Base-by-base conservation (phyloP, 179 eudicot species). In the Vitellaria paradoxa region DNA sequence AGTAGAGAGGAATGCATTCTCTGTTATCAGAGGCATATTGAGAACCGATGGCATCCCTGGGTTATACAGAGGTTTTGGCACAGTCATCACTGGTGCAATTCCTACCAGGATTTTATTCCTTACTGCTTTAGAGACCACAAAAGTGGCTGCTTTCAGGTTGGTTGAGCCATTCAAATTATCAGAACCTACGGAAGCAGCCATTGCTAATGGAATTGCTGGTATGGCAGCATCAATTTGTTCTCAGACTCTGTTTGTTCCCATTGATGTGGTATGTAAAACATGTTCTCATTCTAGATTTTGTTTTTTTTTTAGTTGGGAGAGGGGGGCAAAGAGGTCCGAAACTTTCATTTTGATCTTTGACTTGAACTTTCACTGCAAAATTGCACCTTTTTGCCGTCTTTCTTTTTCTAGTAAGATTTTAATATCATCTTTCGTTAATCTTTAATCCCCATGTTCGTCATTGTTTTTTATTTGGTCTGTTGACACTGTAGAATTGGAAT, bases 31-130 rank as follows among this genome's bases (percentile, higher is more conserved):
- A 86, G 84, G 90, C 86, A 84, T 96, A 73, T 74, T 96, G 81
- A 92, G 81, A 88, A 82, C 89, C 26, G 98, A 96, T 83, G 99
- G 99, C 55, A 76, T 93, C 65, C 90, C 92, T 75, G 99, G 99
- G 84, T 87, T 96, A 76, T 96, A 96, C 83, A 88, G 95, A 89
- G 99, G 99, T 78, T 93, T 96, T 87, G 99, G 99, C 55, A 96
- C 98, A 17, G 99, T 96, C 21, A 87, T 96, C 47, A 96, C 92
- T 52, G 99, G 99, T 73, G 97, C 98, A 70, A 76, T 96, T 77
- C 99, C 99, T 40, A 84, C 96, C 59, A 88, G 99, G 82, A 88
- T 96, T 70, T 83, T 96, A 79, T 96, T 96, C 75, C 96, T 96
- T 64, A 93, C 98, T 61, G 89, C 96, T 77, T 83, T 96, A 81